Evolutionary conservation across 257 asterid genomes (phyloP).

Genomic region (Ballota nigra): DNA sequence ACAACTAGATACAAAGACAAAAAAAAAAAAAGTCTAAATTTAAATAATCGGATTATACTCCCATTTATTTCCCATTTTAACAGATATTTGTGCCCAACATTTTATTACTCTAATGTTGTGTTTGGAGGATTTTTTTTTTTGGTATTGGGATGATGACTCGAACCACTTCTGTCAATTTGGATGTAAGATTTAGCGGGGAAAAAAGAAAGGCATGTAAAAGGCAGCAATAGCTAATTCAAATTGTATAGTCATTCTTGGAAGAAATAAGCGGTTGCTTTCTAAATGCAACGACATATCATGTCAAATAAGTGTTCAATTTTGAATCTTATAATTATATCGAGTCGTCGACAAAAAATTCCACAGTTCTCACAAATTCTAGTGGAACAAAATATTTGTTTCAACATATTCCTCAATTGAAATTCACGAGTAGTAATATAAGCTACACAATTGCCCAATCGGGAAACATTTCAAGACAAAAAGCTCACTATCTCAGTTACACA

Average conservation of each 20-base stretch:
- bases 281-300: background rate
- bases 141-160: no score
- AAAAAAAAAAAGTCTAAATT: background rate
- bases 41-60: background rate
- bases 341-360: background rate
- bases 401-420: background rate
- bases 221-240: background rate
- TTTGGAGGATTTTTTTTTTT: no score
- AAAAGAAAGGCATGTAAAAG: background rate
- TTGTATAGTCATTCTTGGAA: background rate
- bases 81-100: background rate
- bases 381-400: background rate
- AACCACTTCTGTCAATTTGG: no score
- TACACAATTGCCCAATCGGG: no score
- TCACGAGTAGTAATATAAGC: background rate
- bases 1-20: background rate
- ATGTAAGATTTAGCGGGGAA: background rate
- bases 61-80: no score
- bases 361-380: background rate
- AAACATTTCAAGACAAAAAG: no score
- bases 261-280: background rate
- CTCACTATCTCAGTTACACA: no score
- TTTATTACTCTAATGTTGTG: background rate
- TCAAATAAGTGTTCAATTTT: background rate
- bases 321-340: background rate